Percentiles rank a stretch among this genome's conserved stretches.
Conservation (phyloP, 2,329 filamentous ascomycete genomes). For the Monosporascus sp. region DNA sequence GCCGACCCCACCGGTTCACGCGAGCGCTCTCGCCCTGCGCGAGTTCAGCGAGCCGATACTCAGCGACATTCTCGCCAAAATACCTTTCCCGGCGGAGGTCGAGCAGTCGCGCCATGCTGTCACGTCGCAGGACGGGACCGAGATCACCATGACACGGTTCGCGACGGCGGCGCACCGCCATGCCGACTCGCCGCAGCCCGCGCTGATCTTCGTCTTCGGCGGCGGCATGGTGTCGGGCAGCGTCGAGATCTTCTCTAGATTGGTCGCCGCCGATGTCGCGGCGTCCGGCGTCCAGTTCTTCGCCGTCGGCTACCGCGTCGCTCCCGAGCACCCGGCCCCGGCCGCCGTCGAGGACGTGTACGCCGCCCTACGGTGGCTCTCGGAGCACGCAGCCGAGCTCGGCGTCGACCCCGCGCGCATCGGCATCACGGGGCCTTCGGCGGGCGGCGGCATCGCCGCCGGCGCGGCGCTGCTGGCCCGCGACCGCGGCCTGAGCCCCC, state of each 20-base stretch:
- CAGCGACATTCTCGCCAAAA: not conserved
- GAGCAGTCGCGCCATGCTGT: not conserved
- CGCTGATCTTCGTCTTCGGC: not conserved
- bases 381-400: constrained; percentile 24
- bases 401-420: constrained; percentile 18
- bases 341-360: constrained; percentile 43
- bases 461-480: constrained; percentile 40
- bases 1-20: not conserved
- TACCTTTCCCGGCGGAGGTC: not conserved
- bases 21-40: not conserved
- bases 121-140: not conserved
- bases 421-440: constrained; percentile 24
- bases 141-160: not conserved
- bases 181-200: not conserved
- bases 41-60: not conserved
- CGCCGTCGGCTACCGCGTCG: constrained; percentile 43
- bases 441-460: constrained; percentile 47
- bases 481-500: constrained; percentile 20
- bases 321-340: constrained; percentile 45
- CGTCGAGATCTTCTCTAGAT: not conserved
- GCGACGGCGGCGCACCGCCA: not conserved
- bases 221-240: not conserved
- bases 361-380: constrained; percentile 36
- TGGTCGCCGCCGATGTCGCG: not conserved
- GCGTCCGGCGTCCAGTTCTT: not conserved